Conservation (phyloP, 2,329 filamentous ascomycete genomes). For the Xylariaceae sp. region DNA sequence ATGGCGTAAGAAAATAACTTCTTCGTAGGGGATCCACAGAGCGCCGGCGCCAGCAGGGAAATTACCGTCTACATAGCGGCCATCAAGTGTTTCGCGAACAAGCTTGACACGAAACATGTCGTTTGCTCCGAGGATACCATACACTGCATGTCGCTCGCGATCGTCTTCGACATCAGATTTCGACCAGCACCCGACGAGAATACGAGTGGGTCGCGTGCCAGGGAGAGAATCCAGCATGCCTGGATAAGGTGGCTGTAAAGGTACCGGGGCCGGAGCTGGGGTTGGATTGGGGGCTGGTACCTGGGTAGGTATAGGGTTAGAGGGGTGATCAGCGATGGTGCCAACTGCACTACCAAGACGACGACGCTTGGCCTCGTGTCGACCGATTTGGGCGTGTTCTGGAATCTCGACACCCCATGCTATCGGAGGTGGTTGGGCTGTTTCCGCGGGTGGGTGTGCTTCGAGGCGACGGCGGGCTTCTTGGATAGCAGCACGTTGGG, state of each 20-base stretch:
- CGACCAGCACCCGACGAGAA: constrained; percentile 65
- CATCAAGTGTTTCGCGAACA: constrained; percentile 64
- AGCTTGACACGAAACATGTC: constrained; percentile 71
- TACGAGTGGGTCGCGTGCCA: constrained; percentile 61
- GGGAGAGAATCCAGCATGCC: constrained; percentile 42
- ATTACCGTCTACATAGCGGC: constrained; percentile 62
- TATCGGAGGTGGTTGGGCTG: constrained; percentile 50
- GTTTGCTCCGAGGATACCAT: constrained; percentile 65
- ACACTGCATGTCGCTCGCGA: constrained; percentile 65
- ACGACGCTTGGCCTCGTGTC: constrained; percentile 55
- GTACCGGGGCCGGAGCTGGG: not conserved
- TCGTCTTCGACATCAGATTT: constrained; percentile 55
- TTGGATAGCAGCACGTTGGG: constrained; percentile 51
- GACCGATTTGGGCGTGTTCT: constrained; percentile 45
- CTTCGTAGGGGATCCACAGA: constrained; percentile 67
- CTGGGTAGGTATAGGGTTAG: constrained; percentile 4
- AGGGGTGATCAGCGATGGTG: constrained; percentile 40
- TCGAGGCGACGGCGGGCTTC: constrained; percentile 54
- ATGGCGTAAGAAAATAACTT: constrained; percentile 64
- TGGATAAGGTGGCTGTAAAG: constrained; percentile 20
- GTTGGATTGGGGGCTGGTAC: constrained; percentile 6
- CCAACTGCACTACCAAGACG: constrained; percentile 48
- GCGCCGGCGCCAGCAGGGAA: constrained; percentile 65
- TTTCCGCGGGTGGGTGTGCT: constrained; percentile 51
- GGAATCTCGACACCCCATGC: constrained; percentile 59